Base-by-base conservation (phyloP, 176 grass and related monocot species). In the Eremochloa ophiuroides region DNA sequence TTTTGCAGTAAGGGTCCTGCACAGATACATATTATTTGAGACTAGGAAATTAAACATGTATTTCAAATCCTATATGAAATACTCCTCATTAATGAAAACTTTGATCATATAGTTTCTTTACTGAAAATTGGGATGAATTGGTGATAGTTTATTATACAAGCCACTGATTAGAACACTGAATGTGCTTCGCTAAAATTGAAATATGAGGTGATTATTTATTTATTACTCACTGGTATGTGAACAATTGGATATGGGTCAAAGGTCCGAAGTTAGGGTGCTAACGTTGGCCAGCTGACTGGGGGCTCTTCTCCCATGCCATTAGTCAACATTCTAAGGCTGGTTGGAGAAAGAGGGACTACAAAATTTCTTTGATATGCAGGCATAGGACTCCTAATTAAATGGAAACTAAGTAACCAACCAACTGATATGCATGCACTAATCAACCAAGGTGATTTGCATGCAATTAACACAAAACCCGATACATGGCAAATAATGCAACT, bases 1-100 rank as follows among this genome's bases (percentile, higher is more conserved):
- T 85, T 84, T 93, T 43, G 88, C 84, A 29, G 93, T 95, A 64
- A 99, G 85, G 51, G 94, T 92, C 77, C 96, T 99, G 91, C 79
- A 64, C 77, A 71, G 65, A 65, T 48, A 71, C 66, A 82, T 35
- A 48, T 66, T 62, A 89, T 69, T 77, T 77, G 62, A 89, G 73
- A 76, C 68, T 66, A 58, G 46, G 61, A 78, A 84, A 78, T 69
- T 13, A 71, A 79, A 26, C 23, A 86, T 39, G 58, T 10, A 66
- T 43, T 79, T 46, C 56, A 58, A 15, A 60, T 26, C 42, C 30
- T 82, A 73, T 20, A 73, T 35, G 33, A 82, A 60, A 46, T 82
- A 15, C 20, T 84, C 12, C 33, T 39, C 9, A 60, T 4, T 60
- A 48, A n/a, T 69, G 44, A 67, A 75, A 83, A 73, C 17, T 12